Base-by-base conservation (phyloP, 2,329 filamentous ascomycete species). In the Clarireedia homoeocarpa region DNA sequence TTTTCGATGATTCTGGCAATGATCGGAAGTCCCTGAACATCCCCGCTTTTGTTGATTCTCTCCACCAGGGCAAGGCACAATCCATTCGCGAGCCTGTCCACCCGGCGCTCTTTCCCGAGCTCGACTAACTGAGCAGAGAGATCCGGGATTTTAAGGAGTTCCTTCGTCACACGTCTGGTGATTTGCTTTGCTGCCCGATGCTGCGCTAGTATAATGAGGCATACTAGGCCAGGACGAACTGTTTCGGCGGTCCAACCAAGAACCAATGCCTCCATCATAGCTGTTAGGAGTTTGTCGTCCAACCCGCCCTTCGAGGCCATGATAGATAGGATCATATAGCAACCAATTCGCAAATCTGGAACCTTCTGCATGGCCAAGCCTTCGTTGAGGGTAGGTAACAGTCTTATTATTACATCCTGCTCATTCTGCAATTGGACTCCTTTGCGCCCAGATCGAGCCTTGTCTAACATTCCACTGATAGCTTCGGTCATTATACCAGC, bases 281-380 rank as follows among this genome's bases (percentile, higher is more conserved):
- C 85, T 53, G 88, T 84, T n/a, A 97, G 76, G 2, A 91, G 82
- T 56, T 81, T 81, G 65, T 97, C 91, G 48, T 88, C 83, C 14
- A 97, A 77, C 48, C 82, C 79, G 0, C 87, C 85, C 71, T 96
- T 96, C 49, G 89, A 85, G 6, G 89, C 91, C 59, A 97, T 80
- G 49, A 97, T 84, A 6, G 90, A 83, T 55, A 91, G 80, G 20
- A 96, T 84, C 87, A 96, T 96, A 70, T 96, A 97, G 56, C 88
- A 91, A 15, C 88, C 91, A 58, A 95, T 81, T 62, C 91, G 88
- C 44, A 96, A 75, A 59, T 92, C 89, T 0, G 90, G 82, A 0
- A 86, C 84, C 59, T 86, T 84, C 65, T 84, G 84, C 74, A 92
- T 80, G 7, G 85, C 79, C 59, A 97, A 78, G 1, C 87, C 89